Evolutionary conservation across 208 protist species (phyloP).

Genomic region (Eutreptiella sp.): DNA sequence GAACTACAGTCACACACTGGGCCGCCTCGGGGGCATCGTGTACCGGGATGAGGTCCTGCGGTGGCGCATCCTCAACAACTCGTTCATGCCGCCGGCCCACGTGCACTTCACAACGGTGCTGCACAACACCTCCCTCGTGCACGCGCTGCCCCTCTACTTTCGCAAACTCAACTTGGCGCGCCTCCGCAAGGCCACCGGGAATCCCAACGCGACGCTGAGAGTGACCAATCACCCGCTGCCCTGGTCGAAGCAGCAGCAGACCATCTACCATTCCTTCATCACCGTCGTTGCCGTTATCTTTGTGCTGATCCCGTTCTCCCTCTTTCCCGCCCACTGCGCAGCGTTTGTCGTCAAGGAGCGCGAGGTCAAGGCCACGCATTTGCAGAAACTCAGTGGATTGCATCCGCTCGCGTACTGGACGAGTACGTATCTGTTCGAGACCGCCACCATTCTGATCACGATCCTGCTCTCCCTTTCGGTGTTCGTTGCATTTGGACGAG

Average conservation of each 20-base stretch:
- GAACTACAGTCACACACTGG: no score
- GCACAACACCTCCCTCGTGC: no score
- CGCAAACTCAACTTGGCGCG: no score
- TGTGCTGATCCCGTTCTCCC: constrained; percentile 62
- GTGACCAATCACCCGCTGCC: constrained; percentile 23
- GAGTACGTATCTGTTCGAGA: constrained; percentile 64
- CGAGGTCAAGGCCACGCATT: constrained; percentile 56
- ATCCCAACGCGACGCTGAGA: no score
- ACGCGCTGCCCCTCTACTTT: no score
- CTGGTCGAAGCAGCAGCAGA: background rate
- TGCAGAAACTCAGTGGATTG: constrained; percentile 68
- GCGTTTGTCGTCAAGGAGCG: constrained; percentile 66
- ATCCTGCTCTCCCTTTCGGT: constrained; percentile 15
- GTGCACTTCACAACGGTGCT: no score
- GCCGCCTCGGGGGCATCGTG: no score
- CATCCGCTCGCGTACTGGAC: constrained; percentile 61
- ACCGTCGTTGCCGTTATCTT: constrained; percentile 62
- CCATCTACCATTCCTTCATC: constrained; percentile 35
- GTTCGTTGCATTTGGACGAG: constrained; percentile 51
- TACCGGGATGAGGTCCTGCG: no score
- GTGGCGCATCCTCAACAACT: no score
- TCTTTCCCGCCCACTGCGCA: constrained; percentile 67
- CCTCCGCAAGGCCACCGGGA: no score
- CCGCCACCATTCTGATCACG: constrained; percentile 52
- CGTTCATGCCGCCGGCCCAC: no score